Base-by-base conservation (phyloP, 768 basidiomycete genomes). In the Baorangia bicolor region DNA sequence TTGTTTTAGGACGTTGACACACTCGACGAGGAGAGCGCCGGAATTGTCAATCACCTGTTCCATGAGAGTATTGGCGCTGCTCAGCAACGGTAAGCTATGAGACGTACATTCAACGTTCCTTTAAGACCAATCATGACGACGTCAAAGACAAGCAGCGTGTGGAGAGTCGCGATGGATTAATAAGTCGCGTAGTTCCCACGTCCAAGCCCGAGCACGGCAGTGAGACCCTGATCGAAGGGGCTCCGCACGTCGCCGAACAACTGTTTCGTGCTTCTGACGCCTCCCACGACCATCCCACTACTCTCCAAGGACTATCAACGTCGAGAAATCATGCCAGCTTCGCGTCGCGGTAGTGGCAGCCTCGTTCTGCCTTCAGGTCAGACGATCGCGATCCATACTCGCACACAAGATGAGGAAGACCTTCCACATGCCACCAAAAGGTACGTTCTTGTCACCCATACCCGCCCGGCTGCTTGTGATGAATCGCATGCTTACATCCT, bases 11-110 rank as follows among this genome's bases (percentile, higher is more conserved):
- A 98, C 85, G 72, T 98, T 97, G 70, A 98, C 92, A 68, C 94
- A 97, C 78, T 98, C 96, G 39, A 94, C 87, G 58, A 96, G 77
- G 59, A 98, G 80, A 8, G 93, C 95, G 31, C 96, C 96, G 7
- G 96, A 94, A 74, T 98, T 98, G 79, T 98, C 96, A 72, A 98
- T 97, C 61, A 93, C 87, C 92, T 94, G 53, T 34, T 34, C n/a
- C 16, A 33, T 30, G 6, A 9, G 14, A 16, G 57, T 12, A 51
- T 60, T 27, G 34, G 14, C n/a, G 8, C 58, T 37, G 33, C 48
- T 40, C 34, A 23, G 18, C 28, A 9, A 20, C 21, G 38, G 39
- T 4, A 25, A 46, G 35, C 25, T 18, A 34, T 41, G 16, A 23
- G 27, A 73, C 83, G 52, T 62, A 92, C 93, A 75, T 93, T 94